Conservation (phyloP, 805 yeast species). For the Saccharomycopsis vini region DNA sequence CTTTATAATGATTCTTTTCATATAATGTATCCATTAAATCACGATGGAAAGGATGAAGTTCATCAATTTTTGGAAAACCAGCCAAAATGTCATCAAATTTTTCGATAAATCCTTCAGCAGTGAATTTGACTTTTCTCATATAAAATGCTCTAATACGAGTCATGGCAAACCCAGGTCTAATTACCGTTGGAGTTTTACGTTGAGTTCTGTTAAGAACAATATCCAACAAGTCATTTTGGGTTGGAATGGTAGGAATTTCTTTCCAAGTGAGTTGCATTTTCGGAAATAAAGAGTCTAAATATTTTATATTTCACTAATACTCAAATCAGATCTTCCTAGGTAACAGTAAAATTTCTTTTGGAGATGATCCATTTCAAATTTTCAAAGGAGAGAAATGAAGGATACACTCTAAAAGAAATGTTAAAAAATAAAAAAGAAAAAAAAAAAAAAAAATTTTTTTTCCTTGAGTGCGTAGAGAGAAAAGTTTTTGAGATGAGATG, state of each 20-base stretch:
- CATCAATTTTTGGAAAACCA: conserved; percentile 94
- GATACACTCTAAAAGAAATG: too few relatives aligned
- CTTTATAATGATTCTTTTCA: conserved; percentile 97
- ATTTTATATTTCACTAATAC: too few relatives aligned
- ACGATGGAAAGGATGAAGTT: conserved; percentile 96
- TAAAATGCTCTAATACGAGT: conserved; percentile 94
- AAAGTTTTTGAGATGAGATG: too few relatives aligned
- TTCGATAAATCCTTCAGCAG: conserved; percentile 93
- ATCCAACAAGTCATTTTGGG: conserved; percentile 87
- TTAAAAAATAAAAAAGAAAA: conserved; percentile 1
- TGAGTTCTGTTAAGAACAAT: conserved; percentile 95
- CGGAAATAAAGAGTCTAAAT: too few relatives aligned
- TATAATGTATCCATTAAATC: conserved; percentile 96
- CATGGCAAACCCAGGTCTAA: conserved; percentile 92
- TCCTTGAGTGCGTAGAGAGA: too few relatives aligned
- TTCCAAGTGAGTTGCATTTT: conserved; percentile 96
- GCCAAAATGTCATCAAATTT: conserved; percentile 77
- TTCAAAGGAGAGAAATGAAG: too few relatives aligned
- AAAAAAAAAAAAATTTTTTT: conserved; percentile 1
- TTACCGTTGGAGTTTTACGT: conserved; percentile 98
- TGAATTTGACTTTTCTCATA: conserved; percentile 95
- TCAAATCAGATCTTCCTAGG: too few relatives aligned
- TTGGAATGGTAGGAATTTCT: conserved; percentile 93
- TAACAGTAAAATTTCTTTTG: too few relatives aligned
- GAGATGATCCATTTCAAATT: too few relatives aligned